Percentiles rank a stretch among this genome's conserved stretches.
phyloP scores from a whole-genome alignment of 1,284 basidiomycete genomes.

The Apiotrichum sp. region DNA sequence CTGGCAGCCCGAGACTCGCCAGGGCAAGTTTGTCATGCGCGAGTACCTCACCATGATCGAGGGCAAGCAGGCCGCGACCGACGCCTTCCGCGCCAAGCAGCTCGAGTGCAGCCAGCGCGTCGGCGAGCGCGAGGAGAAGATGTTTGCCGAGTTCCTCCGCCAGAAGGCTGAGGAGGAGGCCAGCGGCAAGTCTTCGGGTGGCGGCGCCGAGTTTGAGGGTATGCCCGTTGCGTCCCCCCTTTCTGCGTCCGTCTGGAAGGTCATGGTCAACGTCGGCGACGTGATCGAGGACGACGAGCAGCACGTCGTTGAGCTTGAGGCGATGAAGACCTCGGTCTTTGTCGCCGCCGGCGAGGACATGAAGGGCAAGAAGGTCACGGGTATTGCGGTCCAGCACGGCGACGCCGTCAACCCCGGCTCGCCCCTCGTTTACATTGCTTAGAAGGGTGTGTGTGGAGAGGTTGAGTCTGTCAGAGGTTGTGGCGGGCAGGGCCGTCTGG shows the following conservation, averaged over 20 bases:
- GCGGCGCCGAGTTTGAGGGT: constrained; percentile 3
- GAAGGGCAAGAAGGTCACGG: constrained; percentile 27
- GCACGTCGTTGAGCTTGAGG: constrained; percentile 56
- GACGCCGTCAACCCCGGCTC: constrained; percentile 13
- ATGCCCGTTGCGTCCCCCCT: constrained; percentile 49
- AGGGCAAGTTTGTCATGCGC: constrained; percentile 19
- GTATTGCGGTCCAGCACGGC: constrained; percentile 26
- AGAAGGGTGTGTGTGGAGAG: neutral
- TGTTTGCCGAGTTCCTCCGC: constrained; percentile 13
- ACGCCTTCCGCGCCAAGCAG: constrained; percentile 47
- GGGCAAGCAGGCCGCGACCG: constrained; percentile 42
- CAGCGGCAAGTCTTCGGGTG: neutral
- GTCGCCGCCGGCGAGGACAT: constrained; percentile 31
- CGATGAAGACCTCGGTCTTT: constrained; percentile 57
- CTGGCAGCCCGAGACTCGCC: constrained; percentile 51
- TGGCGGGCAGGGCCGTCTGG: no score
- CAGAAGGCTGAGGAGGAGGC: constrained; percentile 17
- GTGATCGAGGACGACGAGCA: constrained; percentile 51
- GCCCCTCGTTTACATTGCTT: constrained; percentile 14
- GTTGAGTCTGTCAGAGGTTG: no score
- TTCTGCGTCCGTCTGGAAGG: constrained; percentile 58
- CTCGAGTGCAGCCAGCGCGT: constrained; percentile 22
- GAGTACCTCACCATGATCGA: constrained; percentile 11
- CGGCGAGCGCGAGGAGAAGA: constrained; percentile 28
- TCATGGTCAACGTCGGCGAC: constrained; percentile 51